A percentile compares a stretch with the other conserved stretches of the same genome.
These are phyloP conservation scores for Pontederia crassipes DNA, from an alignment of 176 grass and related monocot species.

Conservation along the genomic window DNA sequence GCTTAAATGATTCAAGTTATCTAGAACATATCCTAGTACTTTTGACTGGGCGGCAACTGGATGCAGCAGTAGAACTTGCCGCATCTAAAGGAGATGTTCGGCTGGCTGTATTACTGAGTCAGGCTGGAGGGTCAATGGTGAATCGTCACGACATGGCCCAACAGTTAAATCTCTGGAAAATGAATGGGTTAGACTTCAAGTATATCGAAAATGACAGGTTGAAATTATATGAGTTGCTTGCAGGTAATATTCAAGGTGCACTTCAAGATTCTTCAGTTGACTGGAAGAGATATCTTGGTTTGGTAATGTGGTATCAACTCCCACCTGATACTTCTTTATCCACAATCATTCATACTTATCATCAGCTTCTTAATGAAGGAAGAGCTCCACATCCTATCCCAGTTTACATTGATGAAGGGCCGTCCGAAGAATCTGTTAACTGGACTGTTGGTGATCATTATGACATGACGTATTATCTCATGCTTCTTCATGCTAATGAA, in stretches of 20 bases:
- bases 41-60: constrained; percentile 77
- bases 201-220: constrained; percentile 78
- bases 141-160: constrained; percentile 72
- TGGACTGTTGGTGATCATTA: constrained; percentile 53
- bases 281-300: constrained; percentile 88
- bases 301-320: constrained; percentile 82
- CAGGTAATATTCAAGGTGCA: constrained; percentile 62
- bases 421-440: constrained; percentile 50
- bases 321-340: constrained; percentile 59
- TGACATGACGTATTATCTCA: constrained; percentile 87
- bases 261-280: constrained; percentile 55
- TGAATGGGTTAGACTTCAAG: constrained; percentile 71
- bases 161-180: constrained; percentile 75
- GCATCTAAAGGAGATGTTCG: constrained; percentile 72
- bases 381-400: constrained; percentile 90
- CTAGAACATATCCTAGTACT: constrained; percentile 76
- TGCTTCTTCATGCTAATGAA: constrained; percentile 85
- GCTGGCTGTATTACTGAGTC: constrained; percentile 67
- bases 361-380: constrained; percentile 51
- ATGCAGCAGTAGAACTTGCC: constrained; percentile 66
- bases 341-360: constrained; percentile 57
- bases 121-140: constrained; percentile 71
- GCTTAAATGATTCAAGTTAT: constrained; percentile 64
- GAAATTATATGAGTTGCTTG: constrained; percentile 74
- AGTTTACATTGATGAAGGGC: constrained; percentile 85